phyloP scores from a whole-genome alignment of 805 yeast genomes.

The Jamesozyma jinghongensis region DNA sequence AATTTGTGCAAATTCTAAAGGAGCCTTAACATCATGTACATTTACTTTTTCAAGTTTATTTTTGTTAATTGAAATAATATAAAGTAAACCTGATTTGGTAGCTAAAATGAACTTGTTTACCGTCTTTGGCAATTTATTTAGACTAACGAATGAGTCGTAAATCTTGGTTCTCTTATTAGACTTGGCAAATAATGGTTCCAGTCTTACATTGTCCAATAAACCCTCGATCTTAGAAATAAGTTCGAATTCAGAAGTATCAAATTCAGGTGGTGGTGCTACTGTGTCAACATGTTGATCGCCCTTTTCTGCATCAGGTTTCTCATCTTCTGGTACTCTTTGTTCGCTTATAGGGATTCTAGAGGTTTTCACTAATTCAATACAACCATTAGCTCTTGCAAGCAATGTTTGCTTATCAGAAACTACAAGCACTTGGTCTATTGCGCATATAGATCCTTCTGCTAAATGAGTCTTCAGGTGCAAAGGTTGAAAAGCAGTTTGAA shows the following conservation, averaged over 20 bases:
- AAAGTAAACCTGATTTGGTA: slow-evolving; percentile 31
- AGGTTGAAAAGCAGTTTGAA: slow-evolving; percentile 58
- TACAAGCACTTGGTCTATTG: slow-evolving; percentile 31
- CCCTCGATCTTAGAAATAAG: slow-evolving; percentile 12
- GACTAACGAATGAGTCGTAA: slow-evolving; percentile 34
- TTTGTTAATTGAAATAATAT: slow-evolving; percentile 18
- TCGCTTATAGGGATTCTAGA: slow-evolving; percentile 10
- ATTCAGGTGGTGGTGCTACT: slow-evolving; percentile 6
- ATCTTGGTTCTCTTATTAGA: slow-evolving; percentile 25
- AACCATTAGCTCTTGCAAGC: slow-evolving; percentile 40
- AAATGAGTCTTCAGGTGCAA: slow-evolving; percentile 39
- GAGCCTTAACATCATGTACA: slow-evolving; percentile 34
- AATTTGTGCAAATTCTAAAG: slow-evolving; percentile 39
- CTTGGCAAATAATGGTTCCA: slow-evolving; percentile 16
- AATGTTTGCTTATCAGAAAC: slow-evolving; percentile 32
- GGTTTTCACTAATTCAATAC: slow-evolving; percentile 34
- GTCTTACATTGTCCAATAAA: slow-evolving; percentile 16
- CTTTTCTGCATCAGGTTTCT: neutral
- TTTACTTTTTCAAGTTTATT: slow-evolving; percentile 11
- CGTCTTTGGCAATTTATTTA: slow-evolving; percentile 22
- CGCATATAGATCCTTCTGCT: slow-evolving; percentile 32
- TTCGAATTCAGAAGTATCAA: slow-evolving; percentile 17
- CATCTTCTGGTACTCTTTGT: slow-evolving; percentile 6
- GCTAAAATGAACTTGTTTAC: slow-evolving; percentile 23
- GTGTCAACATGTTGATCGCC: neutral